phyloP scores from a whole-genome alignment of 2,329 filamentous ascomycete species.

The Herpotrichia juniperi region DNA sequence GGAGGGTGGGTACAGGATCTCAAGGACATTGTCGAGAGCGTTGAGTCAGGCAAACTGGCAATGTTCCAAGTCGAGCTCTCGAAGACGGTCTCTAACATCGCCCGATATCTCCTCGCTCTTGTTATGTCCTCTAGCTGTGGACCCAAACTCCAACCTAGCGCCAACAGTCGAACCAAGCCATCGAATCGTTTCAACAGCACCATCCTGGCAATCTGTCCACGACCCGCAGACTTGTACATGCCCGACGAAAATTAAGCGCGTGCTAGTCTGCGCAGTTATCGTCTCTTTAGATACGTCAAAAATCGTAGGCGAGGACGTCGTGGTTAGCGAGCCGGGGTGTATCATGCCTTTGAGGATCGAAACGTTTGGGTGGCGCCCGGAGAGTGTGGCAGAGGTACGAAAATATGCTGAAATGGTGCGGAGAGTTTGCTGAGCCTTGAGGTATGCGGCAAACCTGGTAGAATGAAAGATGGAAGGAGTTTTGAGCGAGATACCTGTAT shows the following conservation, averaged over 20 bases:
- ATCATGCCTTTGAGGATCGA: neutral
- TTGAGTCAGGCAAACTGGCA: neutral
- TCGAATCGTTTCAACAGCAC: neutral
- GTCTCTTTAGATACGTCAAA: neutral
- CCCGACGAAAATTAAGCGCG: no score
- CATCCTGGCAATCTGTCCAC: neutral
- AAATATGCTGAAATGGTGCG: slow-evolving; percentile 1
- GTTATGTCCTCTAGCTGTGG: no score
- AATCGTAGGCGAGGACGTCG: neutral
- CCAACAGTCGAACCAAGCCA: no score
- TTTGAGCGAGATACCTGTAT: no score
- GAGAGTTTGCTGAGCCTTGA: neutral
- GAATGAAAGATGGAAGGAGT: no score
- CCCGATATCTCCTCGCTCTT: no score
- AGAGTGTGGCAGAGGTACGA: slow-evolving; percentile 1
- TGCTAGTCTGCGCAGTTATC: neutral
- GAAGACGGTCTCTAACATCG: no score
- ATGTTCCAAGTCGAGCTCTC: neutral
- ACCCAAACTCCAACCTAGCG: no score
- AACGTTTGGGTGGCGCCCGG: neutral
- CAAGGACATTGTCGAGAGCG: neutral
- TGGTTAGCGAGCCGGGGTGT: neutral
- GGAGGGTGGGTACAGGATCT: neutral
- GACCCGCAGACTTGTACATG: no score
- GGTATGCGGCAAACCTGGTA: no score